Evolutionary conservation across 1,284 basidiomycete genomes (phyloP), one percentile per base, ranked within the genome.

Genomic region (Xerocomus nothofagi): DNA sequence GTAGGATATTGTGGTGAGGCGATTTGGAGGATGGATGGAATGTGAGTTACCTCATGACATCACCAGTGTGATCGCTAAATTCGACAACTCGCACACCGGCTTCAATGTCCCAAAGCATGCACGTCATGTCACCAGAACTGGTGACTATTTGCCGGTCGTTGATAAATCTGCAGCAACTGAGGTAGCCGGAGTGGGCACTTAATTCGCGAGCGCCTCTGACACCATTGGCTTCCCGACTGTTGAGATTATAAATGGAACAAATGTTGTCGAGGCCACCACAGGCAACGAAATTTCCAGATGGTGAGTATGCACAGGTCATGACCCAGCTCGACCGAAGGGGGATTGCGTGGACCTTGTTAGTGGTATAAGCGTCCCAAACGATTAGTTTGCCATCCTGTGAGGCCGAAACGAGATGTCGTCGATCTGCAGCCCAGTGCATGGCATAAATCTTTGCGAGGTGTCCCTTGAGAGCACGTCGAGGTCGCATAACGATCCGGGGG

Each of bases 91-190:
- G 80, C 2, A 94, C 92, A 57, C 96, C 97, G 24, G 93, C 92
- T 71, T 98, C 95, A 57, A 99, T 92, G 72, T 99, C 96, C 96
- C 97, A 99, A 33, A 98, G 81, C 93, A 99, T 98, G 71, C 97
- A 98, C 34, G 94, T 97, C 95, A 98, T 99, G 72, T 99, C 96
- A 53, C 96, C 96, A 17, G 94, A 98, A 57, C 86, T 89, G 26
- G 96, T 99, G 54, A 99, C 86, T 63, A 99, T 98, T 78, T 99
- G 94, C 53, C 95, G 82, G 74, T 99, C 97, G 67, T 93, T 98
- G 76, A 98, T 86, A 78, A 99, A 99, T 36, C 96, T 87, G 74
- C 96, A 98, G 79, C 96, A 98, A 62, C 86, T 91, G 59, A 99
- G 86, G 71, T 99, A 99, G 29, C 97, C 96, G 15, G 94, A 95